These are phyloP conservation scores for Exophiala sp. DNA, from an alignment of 2,329 filamentous ascomycete genomes.

Conservation along the genomic window DNA sequence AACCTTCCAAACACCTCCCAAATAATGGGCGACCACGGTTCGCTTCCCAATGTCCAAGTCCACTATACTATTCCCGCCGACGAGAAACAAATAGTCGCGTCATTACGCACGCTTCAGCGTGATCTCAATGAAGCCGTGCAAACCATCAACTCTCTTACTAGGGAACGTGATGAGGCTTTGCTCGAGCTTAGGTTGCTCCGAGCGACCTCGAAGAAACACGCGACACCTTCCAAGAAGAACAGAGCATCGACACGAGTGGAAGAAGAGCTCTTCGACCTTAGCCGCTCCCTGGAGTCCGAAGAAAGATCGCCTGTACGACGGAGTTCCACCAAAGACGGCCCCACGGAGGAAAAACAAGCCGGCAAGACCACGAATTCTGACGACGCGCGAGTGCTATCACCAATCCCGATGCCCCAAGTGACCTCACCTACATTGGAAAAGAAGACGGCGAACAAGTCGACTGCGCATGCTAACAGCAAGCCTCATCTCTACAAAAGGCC, in stretches of 20 bases:
- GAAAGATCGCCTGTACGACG: slow-evolving; percentile 14
- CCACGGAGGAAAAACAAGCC: slow-evolving; percentile 14
- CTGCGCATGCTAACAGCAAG: slow-evolving; percentile 8
- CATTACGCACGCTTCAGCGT: slow-evolving; percentile 27
- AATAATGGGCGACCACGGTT: slow-evolving; percentile 26
- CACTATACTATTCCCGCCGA: slow-evolving; percentile 28
- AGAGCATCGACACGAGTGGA: slow-evolving; percentile 17
- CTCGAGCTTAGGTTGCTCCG: slow-evolving; percentile 26
- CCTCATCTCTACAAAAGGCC: slow-evolving; percentile 17
- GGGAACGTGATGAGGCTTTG: slow-evolving; percentile 27
- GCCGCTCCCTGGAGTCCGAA: slow-evolving; percentile 24
- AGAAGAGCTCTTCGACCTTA: slow-evolving; percentile 29
- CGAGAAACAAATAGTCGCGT: slow-evolving; percentile 30
- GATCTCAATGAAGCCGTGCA: slow-evolving; percentile 28
- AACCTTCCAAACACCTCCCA: slow-evolving; percentile 29
- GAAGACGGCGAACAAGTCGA: slow-evolving; percentile 6
- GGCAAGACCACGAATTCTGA: slow-evolving; percentile 23
- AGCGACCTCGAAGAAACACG: slow-evolving; percentile 18
- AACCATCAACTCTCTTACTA: slow-evolving; percentile 26
- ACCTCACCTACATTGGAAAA: slow-evolving; percentile 14
- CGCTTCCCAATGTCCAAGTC: slow-evolving; percentile 25
- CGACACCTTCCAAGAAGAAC: slow-evolving; percentile 17
- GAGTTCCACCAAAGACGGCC: slow-evolving; percentile 11
- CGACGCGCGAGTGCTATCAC: slow-evolving; percentile 26
- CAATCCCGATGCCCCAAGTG: slow-evolving; percentile 9